Conservation (phyloP, 805 yeast genomes). For the Candida argentea region DNA sequence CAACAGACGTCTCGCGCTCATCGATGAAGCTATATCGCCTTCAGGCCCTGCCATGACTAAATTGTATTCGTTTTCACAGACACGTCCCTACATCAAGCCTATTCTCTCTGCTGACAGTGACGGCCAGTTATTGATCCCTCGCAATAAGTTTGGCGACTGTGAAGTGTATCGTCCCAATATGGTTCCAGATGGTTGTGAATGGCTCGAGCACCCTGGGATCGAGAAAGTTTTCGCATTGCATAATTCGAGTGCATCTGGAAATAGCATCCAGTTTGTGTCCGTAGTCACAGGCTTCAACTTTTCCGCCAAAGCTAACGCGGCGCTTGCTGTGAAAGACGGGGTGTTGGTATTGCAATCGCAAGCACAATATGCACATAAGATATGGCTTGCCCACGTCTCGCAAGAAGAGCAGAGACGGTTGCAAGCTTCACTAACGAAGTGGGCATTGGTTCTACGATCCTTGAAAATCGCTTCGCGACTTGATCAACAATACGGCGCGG, state of each 20-base stretch:
- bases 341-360: slow-evolving; percentile 14
- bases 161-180: slow-evolving; percentile 18
- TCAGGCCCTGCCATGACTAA: slow-evolving; percentile 12
- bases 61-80: slow-evolving; percentile 19
- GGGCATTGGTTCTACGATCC: slow-evolving; percentile 3
- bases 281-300: slow-evolving; percentile 23
- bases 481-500: slow-evolving; percentile 4
- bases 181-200: slow-evolving; percentile 21
- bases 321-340: slow-evolving; percentile 19
- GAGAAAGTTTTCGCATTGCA: slow-evolving; percentile 11
- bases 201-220: slow-evolving; percentile 16
- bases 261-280: slow-evolving; percentile 15
- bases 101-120: slow-evolving; percentile 2
- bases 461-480: slow-evolving; percentile 9
- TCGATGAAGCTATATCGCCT: slow-evolving; percentile 8
- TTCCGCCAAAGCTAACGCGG: slow-evolving; percentile 11
- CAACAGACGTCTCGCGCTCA: slow-evolving; percentile 10
- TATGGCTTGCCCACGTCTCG: slow-evolving; percentile 22
- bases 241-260: slow-evolving; percentile 2
- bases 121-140: slow-evolving; percentile 10
- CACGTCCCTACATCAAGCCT: slow-evolving; percentile 14
- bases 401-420: slow-evolving; percentile 1
- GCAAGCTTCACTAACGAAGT: slow-evolving; percentile 7
- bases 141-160: slow-evolving; percentile 21
- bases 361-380: slow-evolving; percentile 9